Base-by-base conservation (phyloP, 2,329 filamentous ascomycete genomes). In the Verticillium tricorpus region DNA sequence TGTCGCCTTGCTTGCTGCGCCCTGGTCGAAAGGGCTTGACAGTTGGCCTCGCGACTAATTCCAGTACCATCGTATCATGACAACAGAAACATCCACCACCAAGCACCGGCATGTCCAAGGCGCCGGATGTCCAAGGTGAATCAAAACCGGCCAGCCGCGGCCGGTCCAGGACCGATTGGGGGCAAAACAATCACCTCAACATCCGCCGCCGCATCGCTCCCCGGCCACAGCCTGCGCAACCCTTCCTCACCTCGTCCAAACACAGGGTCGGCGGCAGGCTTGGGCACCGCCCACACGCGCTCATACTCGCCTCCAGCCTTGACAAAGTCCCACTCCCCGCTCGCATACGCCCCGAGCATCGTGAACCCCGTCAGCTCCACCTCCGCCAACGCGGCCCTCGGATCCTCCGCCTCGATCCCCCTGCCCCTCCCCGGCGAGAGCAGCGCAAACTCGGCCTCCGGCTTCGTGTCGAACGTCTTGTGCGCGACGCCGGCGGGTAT, bases 401-500 rank as follows among this genome's bases (percentile, higher is more conserved):
- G 68, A 60, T 79, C 70, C 3, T 73, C 70, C 0, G 72, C 70
- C 50, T 74, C 71, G 17, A 77, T 73, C 1, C 69, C 70, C 65
- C 75, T 74, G 1, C 71, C 76, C 34, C 76, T 71, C 0, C 80
- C 79, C 0, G 82, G 81, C 37, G 78, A 78, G 60, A 83, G 63
- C 25, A 82, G 57, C 54, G 65, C 60, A 54, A 72, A 67, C 4
- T 64, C 68, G 0, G 69, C 72, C 9, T 66, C 65, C 0, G 81
- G 80, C 9, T 59, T 67, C 0, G 81, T 74, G 35, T 80, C 66
- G 64, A 77, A 78, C 0, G 82, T 84, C 71, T 85, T 86, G 66
- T 86, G 84, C 11, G 82, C 77, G 1, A 82, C 76, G 0, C 84
- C 84, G 0, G 83, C 82, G 0, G 85, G 85, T 2, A 87, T 74